Percentiles rank a stretch among this genome's conserved stretches.
Conservation (phyloP, 148 eudicot genomes). For the Fallopia convolvulus region DNA sequence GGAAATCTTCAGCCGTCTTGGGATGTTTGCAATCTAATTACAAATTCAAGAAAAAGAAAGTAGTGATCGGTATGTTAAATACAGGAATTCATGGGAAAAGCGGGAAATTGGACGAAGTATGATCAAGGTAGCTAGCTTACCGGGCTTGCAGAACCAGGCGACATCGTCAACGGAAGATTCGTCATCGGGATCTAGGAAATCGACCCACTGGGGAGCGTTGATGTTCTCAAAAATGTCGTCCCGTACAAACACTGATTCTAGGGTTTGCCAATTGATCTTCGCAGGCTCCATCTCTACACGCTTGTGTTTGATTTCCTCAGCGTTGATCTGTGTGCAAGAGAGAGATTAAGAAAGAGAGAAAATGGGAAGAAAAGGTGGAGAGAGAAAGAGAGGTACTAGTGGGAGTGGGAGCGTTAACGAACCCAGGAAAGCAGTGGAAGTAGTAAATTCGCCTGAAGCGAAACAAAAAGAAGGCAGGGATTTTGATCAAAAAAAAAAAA, state of each 20-base stretch:
- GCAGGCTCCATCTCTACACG: constrained; percentile 56
- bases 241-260: constrained; percentile 44
- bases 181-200: constrained; percentile 37
- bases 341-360: background rate
- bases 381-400: background rate
- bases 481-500: too few relatives aligned
- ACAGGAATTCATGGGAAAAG: background rate
- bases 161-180: constrained; percentile 35
- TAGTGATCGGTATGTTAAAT: background rate
- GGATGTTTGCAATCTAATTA: constrained; percentile 85
- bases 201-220: constrained; percentile 83
- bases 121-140: constrained; percentile 22
- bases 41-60: background rate
- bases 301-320: background rate
- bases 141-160: constrained; percentile 74
- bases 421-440: background rate
- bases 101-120: background rate
- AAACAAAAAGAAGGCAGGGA: background rate
- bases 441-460: background rate
- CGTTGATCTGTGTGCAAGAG: background rate
- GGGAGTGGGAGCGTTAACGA: background rate
- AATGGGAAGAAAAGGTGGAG: background rate
- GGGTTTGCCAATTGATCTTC: constrained; percentile 58
- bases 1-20: constrained; percentile 68
- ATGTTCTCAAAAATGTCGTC: constrained; percentile 64